A percentile compares a stretch with the other conserved stretches of the same genome.
Evolutionary conservation across 805 yeast genomes (phyloP).

Genomic region (Zygotorulaspora florentina): DNA sequence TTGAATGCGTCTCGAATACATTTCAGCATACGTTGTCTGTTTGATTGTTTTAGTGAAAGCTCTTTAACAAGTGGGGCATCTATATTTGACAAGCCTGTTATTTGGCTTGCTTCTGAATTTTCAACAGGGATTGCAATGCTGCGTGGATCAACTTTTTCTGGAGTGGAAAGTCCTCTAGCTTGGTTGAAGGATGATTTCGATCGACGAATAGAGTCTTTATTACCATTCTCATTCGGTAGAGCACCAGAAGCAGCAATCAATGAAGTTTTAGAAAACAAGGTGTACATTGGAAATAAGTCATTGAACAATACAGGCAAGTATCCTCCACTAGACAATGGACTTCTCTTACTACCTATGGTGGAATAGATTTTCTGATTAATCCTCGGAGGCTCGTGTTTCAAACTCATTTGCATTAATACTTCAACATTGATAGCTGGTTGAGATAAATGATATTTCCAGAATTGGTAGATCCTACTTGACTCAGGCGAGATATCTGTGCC

Average conservation of each 20-base stretch:
- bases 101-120: constrained; percentile 9
- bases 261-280: constrained; percentile 50
- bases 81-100: constrained; percentile 47
- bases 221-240: constrained; percentile 9
- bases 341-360: constrained; percentile 44
- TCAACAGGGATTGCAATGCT: neutral
- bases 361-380: constrained; percentile 26
- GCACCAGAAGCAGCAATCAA: constrained; percentile 53
- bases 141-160: constrained; percentile 10
- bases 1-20: constrained; percentile 61
- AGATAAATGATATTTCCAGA: constrained; percentile 29
- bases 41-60: constrained; percentile 25
- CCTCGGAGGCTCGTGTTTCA: constrained; percentile 56
- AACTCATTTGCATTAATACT: constrained; percentile 59
- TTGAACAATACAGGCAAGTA: constrained; percentile 64
- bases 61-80: constrained; percentile 37
- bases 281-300: constrained; percentile 50
- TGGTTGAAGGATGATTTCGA: constrained; percentile 25
- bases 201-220: constrained; percentile 10
- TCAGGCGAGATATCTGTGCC: constrained; percentile 33
- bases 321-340: constrained; percentile 58
- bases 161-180: constrained; percentile 14
- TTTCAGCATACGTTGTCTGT: constrained; percentile 48
- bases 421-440: constrained; percentile 45
- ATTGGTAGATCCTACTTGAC: constrained; percentile 28